These are phyloP conservation scores for Epichloe sp. DNA, from an alignment of 2,329 filamentous ascomycete species.

Conservation along the genomic window DNA sequence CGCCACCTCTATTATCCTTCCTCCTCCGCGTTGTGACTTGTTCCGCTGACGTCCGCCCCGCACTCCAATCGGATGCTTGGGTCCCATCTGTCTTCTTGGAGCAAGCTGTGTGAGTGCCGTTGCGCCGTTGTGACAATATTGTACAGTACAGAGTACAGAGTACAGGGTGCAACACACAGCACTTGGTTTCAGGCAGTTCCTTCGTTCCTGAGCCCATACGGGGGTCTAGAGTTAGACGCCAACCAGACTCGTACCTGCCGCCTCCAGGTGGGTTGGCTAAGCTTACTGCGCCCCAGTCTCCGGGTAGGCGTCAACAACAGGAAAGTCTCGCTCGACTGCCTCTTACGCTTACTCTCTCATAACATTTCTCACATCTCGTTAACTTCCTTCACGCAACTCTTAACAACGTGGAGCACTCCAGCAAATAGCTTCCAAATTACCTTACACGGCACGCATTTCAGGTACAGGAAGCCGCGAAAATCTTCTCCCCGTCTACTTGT, in stretches of 20 bases:
- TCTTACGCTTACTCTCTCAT: not conserved
- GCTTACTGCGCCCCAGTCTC: conserved; percentile 1
- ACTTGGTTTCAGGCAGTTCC: not conserved
- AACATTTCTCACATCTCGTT: not conserved
- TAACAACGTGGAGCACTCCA: not conserved
- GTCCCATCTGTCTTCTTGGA: not conserved
- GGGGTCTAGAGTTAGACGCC: not conserved
- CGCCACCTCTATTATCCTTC: not conserved
- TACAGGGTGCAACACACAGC: not conserved
- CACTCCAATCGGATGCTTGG: conserved; percentile 1
- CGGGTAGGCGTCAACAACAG: conserved; percentile 2
- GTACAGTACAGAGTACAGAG: no score
- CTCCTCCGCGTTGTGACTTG: not conserved
- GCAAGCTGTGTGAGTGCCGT: not conserved
- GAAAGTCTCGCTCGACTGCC: not conserved
- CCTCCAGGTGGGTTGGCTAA: not conserved
- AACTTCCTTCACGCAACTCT: not conserved
- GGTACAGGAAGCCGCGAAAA: not conserved
- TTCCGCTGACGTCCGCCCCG: not conserved
- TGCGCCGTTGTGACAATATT: no score
- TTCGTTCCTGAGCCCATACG: not conserved
- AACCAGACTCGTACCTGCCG: not conserved
- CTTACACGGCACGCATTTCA: not conserved
- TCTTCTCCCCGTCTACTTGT: not conserved
- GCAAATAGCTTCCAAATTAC: not conserved